phyloP scores from a whole-genome alignment of 305 asterid species.

The Rubia peregrina region DNA sequence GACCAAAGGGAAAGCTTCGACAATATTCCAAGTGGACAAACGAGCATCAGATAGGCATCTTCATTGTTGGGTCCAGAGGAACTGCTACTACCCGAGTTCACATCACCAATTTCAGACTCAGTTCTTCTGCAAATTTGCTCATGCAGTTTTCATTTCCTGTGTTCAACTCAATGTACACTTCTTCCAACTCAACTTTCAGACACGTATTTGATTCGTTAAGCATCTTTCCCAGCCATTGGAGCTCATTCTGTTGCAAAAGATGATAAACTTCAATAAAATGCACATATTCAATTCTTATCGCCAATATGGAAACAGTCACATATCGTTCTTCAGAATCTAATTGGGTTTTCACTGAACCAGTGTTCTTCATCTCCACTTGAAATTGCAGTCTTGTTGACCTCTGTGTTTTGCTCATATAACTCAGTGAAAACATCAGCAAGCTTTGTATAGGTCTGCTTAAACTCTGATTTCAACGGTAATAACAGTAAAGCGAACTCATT shows the following conservation, averaged over 20 bases:
- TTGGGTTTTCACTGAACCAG: constrained; percentile 35
- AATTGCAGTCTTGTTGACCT: constrained; percentile 20
- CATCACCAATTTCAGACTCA: constrained; percentile 44
- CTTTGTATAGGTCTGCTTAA: constrained; percentile 38
- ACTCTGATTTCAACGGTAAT: constrained; percentile 48
- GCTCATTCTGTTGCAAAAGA: constrained; percentile 41
- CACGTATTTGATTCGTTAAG: constrained; percentile 36
- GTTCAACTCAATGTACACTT: constrained; percentile 31
- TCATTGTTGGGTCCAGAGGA: constrained; percentile 71
- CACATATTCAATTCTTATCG: constrained; percentile 31
- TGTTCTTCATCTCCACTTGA: constrained; percentile 42
- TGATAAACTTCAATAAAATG: constrained; percentile 37
- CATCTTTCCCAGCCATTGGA: constrained; percentile 27
- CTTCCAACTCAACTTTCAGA: constrained; percentile 35
- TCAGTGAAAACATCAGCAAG: constrained; percentile 23
- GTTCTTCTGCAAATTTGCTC: constrained; percentile 42
- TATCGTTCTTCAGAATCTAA: constrained; percentile 53
- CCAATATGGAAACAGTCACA: constrained; percentile 37
- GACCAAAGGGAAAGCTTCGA: constrained; percentile 92
- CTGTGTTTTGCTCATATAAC: constrained; percentile 26
- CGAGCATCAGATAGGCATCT: constrained; percentile 57
- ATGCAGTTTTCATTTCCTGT: constrained; percentile 40
- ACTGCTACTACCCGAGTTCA: constrained; percentile 49
- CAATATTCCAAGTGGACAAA: constrained; percentile 95
- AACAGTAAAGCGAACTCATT: constrained; percentile 42